Evolutionary conservation across 176 grass and related monocot genomes (phyloP).

Genomic region (barley (Hordeum vulgare)): DNA sequence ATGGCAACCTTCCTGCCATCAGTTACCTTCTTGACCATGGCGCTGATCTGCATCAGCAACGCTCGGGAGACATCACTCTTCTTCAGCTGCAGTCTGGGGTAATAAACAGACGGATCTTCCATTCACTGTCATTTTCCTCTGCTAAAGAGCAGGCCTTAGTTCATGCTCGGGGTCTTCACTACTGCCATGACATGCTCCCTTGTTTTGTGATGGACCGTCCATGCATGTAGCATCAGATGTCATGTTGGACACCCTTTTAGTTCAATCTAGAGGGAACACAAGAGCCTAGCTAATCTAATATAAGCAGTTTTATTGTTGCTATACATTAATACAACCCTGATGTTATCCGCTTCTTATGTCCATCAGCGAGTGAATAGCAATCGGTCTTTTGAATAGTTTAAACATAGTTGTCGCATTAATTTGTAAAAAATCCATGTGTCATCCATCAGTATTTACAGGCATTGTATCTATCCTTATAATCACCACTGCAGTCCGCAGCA

Average conservation of each 20-base stretch:
- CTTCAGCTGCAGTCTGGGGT: not conserved
- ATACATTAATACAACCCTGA: not conserved
- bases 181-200: not conserved
- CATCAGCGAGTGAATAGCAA: not conserved
- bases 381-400: not conserved
- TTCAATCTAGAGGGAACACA: not conserved
- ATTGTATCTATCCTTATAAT: no score
- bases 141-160: not conserved
- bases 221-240: no score
- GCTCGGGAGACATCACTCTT: not conserved
- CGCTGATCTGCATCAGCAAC: not conserved
- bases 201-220: not conserved
- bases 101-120: not conserved
- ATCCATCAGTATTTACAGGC: no score
- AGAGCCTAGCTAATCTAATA: not conserved
- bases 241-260: not conserved
- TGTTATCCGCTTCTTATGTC: not conserved
- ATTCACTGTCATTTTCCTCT: not conserved
- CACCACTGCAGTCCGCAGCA: no score
- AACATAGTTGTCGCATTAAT: not conserved
- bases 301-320: not conserved
- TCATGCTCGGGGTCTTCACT: not conserved
- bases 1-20: slow-evolving; percentile 7
- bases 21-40: slow-evolving; percentile 11
- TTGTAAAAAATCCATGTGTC: not conserved